Evolutionary conservation across 495 filamentous ascomycete species (phyloP).

Genomic region (Pyrenopolyporus hunteri): DNA sequence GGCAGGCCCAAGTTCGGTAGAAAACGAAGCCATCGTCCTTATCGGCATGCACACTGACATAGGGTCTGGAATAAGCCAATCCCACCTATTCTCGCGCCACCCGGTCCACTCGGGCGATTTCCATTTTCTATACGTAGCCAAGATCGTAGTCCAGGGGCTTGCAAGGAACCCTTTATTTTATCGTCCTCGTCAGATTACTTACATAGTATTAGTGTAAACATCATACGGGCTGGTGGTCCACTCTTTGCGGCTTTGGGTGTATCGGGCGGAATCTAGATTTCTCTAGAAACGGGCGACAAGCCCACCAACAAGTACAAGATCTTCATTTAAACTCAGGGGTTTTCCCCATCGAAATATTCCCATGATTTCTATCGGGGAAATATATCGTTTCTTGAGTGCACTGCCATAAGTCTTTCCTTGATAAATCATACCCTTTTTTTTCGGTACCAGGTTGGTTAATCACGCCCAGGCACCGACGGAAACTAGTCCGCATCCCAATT

Average conservation of each 20-base stretch:
- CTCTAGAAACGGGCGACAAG: conserved; percentile 13
- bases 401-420: no score
- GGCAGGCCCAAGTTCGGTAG: conserved; percentile 19
- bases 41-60: conserved; percentile 33
- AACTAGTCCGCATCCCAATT: conserved; percentile 12
- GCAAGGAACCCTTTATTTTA: background rate
- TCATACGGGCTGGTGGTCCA: background rate
- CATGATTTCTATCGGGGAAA: background rate
- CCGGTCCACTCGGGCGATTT: conserved; percentile 25
- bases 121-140: conserved; percentile 19
- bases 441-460: no score
- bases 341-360: conserved; percentile 4
- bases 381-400: no score
- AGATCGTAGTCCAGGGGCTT: conserved; percentile 17
- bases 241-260: background rate
- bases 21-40: conserved; percentile 19
- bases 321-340: conserved; percentile 8
- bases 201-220: no score
- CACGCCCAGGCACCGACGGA: no score
- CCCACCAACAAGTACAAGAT: conserved; percentile 10
- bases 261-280: conserved; percentile 19
- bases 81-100: conserved; percentile 24
- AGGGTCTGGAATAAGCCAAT: conserved; percentile 5
- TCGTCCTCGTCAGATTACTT: no score
- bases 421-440: no score